Evolutionary conservation across 73 alveolate genomes (phyloP).

Genomic region (Effrenium voratum): DNA sequence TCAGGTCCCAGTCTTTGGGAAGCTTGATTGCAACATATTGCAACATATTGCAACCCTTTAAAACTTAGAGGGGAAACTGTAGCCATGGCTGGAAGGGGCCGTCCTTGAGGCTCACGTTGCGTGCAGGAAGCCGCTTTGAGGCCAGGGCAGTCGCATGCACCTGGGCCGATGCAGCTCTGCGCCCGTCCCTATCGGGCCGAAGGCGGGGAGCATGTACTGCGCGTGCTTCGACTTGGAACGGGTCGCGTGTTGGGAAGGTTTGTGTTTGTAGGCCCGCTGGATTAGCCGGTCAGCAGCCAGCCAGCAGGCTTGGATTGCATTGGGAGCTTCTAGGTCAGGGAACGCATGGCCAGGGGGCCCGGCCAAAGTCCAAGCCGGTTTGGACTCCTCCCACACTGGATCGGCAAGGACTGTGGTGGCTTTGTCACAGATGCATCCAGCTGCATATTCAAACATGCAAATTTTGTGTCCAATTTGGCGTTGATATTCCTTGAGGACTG

Average conservation of each 20-base stretch:
- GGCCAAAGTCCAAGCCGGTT: constrained; percentile 34
- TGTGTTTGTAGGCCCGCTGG: constrained; percentile 51
- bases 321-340: background rate
- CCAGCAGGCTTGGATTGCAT: constrained; percentile 27
- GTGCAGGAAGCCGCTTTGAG: background rate
- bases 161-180: constrained; percentile 91
- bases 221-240: background rate
- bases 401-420: background rate
- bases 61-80: too few species aligned
- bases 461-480: too few species aligned
- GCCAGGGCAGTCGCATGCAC: constrained; percentile 64
- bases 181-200: constrained; percentile 26
- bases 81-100: background rate
- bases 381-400: constrained; percentile 48
- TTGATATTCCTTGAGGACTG: too few species aligned
- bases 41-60: too few species aligned
- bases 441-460: too few species aligned
- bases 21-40: too few species aligned
- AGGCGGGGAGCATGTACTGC: background rate
- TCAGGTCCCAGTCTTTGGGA: background rate
- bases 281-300: constrained; percentile 56
- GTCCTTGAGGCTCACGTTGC: background rate
- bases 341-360: constrained; percentile 8
- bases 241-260: background rate
- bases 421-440: too few species aligned